Evolutionary conservation across 2,329 filamentous ascomycete species (phyloP).

Genomic region (Didymella exigua): DNA sequence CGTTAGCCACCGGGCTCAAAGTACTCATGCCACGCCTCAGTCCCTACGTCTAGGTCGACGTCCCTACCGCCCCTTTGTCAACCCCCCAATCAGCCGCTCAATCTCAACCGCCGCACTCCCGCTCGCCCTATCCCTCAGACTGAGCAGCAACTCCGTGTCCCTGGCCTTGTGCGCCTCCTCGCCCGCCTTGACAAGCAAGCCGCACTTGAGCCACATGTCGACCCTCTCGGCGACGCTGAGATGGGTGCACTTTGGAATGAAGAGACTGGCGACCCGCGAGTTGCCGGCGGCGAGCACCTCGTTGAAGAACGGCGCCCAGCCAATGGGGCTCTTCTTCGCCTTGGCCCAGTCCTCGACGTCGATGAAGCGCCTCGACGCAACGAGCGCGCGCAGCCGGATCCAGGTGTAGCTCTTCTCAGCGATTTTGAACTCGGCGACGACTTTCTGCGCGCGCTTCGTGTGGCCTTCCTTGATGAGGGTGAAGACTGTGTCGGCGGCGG

Average conservation of each 20-base stretch:
- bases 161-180: slow-evolving; percentile 87
- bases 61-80: slow-evolving; percentile 23
- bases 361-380: slow-evolving; percentile 88
- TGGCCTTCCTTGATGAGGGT: slow-evolving; percentile 83
- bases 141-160: slow-evolving; percentile 75
- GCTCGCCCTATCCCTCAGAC: slow-evolving; percentile 74
- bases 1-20: no score
- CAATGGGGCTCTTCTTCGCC: slow-evolving; percentile 84
- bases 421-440: slow-evolving; percentile 88
- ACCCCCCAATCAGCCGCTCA: slow-evolving; percentile 72
- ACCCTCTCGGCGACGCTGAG: slow-evolving; percentile 73
- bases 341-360: slow-evolving; percentile 87
- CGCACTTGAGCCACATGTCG: slow-evolving; percentile 96
- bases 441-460: slow-evolving; percentile 81
- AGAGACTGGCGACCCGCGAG: slow-evolving; percentile 78
- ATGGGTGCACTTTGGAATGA: slow-evolving; percentile 84
- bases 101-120: slow-evolving; percentile 76
- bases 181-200: slow-evolving; percentile 83
- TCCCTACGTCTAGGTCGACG: no score
- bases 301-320: slow-evolving; percentile 97
- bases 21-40: no score
- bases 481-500: slow-evolving; percentile 90
- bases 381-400: slow-evolving; percentile 81
- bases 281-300: slow-evolving; percentile 88
- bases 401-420: slow-evolving; percentile 90